Conservation (phyloP, 108 stramenopile species). For the Pseudonitzschia multiseries region DNA sequence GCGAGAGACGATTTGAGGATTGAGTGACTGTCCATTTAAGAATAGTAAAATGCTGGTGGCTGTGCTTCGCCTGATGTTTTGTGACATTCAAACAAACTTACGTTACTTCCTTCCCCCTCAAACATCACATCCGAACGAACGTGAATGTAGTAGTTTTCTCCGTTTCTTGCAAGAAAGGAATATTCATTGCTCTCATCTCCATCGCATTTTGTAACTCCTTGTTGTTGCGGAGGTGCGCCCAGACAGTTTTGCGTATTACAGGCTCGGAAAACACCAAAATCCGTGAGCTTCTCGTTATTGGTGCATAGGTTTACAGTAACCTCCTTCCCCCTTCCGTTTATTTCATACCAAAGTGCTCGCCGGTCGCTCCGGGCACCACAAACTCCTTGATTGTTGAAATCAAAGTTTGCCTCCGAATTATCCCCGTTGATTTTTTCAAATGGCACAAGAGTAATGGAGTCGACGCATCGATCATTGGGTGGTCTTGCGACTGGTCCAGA, state of each 20-base stretch:
- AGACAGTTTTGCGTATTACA: slow-evolving; percentile 34
- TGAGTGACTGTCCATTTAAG: background rate
- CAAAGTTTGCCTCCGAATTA: slow-evolving; percentile 28
- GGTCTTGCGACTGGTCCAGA: slow-evolving; percentile 12
- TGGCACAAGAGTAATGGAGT: slow-evolving; percentile 12
- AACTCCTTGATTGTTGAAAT: slow-evolving; percentile 36
- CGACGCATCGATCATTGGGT: slow-evolving; percentile 32
- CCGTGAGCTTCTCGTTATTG: slow-evolving; percentile 36
- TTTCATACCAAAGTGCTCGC: slow-evolving; percentile 35
- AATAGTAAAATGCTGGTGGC: background rate
- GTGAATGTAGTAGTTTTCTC: slow-evolving; percentile 32
- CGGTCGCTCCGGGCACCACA: slow-evolving; percentile 39
- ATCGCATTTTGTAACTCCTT: slow-evolving; percentile 12
- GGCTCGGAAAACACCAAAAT: slow-evolving; percentile 26
- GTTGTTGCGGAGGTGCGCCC: slow-evolving; percentile 24
- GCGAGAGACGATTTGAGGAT: background rate
- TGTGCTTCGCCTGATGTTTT: background rate
- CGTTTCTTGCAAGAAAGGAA: slow-evolving; percentile 18
- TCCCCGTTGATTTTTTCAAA: slow-evolving; percentile 27
- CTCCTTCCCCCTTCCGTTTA: slow-evolving; percentile 25
- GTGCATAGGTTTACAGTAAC: slow-evolving; percentile 41
- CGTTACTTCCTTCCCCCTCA: slow-evolving; percentile 30
- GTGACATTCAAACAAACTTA: background rate
- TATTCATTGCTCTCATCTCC: slow-evolving; percentile 10
- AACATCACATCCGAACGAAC: slow-evolving; percentile 34